Conservation (phyloP, 2,329 filamentous ascomycete genomes). For the Fusarium decemcellulare region DNA sequence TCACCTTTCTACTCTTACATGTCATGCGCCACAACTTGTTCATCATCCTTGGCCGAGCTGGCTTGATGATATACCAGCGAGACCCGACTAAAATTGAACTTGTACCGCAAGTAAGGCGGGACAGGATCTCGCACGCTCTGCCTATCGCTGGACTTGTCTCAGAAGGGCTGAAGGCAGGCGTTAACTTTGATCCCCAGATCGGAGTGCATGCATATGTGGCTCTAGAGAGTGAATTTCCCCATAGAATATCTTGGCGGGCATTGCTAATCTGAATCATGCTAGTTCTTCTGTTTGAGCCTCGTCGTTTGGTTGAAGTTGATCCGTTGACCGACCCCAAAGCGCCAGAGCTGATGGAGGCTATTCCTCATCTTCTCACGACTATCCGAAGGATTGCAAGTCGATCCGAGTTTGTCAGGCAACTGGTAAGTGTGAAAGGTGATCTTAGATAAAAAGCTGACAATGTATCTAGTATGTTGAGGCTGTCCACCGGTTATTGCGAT, state of each 20-base stretch:
- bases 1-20: background rate
- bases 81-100: background rate
- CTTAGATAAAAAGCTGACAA: background rate
- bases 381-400: background rate
- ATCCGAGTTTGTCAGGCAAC: background rate
- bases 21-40: slow-evolving; percentile 1
- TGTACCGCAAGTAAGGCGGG: background rate
- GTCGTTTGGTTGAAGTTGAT: background rate
- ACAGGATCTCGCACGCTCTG: background rate
- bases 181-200: background rate
- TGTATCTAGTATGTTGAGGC: background rate
- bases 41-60: background rate
- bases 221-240: background rate
- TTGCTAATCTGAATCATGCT: background rate
- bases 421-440: background rate
- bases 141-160: background rate
- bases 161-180: background rate
- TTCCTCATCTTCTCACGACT: background rate
- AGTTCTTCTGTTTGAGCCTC: background rate
- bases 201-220: background rate
- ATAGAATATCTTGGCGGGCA: too few relatives aligned
- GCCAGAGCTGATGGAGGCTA: background rate
- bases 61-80: background rate
- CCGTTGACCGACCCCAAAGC: background rate
- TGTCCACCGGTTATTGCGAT: background rate